Evolutionary conservation across 164 flowering plant species (phyloP).

Genomic region (Tetracentron sinense): DNA sequence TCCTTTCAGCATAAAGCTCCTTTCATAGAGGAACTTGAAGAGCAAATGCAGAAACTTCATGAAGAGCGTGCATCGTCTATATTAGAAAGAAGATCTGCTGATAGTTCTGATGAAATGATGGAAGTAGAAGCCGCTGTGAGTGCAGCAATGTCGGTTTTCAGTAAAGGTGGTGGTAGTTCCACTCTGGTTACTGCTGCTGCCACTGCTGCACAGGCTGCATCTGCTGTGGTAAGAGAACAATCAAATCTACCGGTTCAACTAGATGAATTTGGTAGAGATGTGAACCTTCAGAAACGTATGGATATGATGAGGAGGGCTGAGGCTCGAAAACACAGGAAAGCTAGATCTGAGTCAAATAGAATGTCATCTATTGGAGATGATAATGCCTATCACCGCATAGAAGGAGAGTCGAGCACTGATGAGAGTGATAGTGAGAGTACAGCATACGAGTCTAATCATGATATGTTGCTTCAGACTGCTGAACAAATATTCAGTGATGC

Average conservation of each 20-base stretch:
- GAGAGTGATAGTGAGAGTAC: constrained; percentile 85
- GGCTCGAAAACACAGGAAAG: constrained; percentile 57
- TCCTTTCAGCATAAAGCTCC: constrained; percentile 80
- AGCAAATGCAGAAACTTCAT: constrained; percentile 79
- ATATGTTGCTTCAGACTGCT: constrained; percentile 64
- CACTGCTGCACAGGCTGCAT: constrained; percentile 66
- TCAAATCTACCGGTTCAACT: constrained; percentile 55
- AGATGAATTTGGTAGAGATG: constrained; percentile 93
- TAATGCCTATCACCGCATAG: constrained; percentile 39
- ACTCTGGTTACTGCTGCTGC: constrained; percentile 46
- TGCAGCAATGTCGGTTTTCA: constrained; percentile 63
- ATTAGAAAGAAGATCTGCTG: constrained; percentile 70
- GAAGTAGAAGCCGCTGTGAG: constrained; percentile 76
- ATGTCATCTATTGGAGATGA: constrained; percentile 44
- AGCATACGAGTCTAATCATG: constrained; percentile 59
- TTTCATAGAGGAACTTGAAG: constrained; percentile 91
- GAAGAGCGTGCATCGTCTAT: constrained; percentile 75
- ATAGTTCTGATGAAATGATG: constrained; percentile 74
- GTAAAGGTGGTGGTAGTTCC: constrained; percentile 47
- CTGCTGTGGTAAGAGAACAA: constrained; percentile 41
- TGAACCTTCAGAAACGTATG: constrained; percentile 73
- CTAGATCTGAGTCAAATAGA: constrained; percentile 54
- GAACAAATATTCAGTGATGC: constrained; percentile 81
- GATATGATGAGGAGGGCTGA: constrained; percentile 67
- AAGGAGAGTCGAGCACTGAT: constrained; percentile 97